Conservation (phyloP, 345 rosid species). For the Adansonia digitata region DNA sequence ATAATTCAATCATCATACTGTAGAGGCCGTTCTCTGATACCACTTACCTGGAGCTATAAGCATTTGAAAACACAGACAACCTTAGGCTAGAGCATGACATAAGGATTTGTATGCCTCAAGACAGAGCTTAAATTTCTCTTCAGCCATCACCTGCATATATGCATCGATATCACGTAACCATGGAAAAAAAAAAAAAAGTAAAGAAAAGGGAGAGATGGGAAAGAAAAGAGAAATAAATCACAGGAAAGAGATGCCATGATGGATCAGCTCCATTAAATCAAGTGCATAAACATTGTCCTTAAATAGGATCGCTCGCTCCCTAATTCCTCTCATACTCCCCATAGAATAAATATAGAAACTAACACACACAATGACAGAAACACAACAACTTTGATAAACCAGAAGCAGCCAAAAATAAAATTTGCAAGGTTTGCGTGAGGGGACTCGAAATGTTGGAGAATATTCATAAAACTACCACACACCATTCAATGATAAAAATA, state of each 20-base stretch:
- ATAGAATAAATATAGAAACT: neutral
- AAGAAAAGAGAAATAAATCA: neutral
- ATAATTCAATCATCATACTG: no score
- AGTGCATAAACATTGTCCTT: neutral
- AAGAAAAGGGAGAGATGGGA: neutral
- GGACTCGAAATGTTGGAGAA: neutral
- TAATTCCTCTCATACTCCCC: neutral
- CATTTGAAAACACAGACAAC: neutral
- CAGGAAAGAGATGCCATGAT: neutral
- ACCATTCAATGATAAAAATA: neutral
- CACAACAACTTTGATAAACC: neutral
- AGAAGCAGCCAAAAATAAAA: neutral
- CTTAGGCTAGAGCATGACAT: constrained; percentile 45
- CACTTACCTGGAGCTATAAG: neutral
- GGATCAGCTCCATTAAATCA: neutral
- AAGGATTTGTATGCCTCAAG: constrained; percentile 73
- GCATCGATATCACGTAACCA: neutral
- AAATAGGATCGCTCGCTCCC: neutral
- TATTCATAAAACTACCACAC: neutral
- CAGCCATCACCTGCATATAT: constrained; percentile 55
- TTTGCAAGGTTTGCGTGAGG: neutral
- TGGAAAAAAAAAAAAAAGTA: neutral
- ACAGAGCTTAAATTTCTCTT: constrained; percentile 83
- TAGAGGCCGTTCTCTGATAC: neutral
- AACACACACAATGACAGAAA: neutral